Evolutionary conservation across 2,329 filamentous ascomycete genomes (phyloP).

Genomic region (Arthrobotrys megalospora): DNA sequence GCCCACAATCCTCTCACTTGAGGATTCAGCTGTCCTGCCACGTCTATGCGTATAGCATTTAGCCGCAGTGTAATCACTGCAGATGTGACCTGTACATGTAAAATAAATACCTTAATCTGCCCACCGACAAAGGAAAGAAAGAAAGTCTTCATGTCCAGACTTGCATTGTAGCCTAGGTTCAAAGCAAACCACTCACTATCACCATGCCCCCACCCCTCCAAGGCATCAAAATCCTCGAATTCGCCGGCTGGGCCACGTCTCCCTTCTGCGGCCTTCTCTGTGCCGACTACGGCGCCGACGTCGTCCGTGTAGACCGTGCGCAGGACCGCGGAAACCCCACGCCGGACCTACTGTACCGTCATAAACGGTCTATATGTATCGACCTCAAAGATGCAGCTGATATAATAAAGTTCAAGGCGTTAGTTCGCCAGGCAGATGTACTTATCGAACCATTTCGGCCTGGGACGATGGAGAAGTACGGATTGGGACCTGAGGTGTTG

Average conservation of each 20-base stretch:
- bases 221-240: constrained; percentile 71
- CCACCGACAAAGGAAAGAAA: too few relatives aligned
- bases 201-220: constrained; percentile 71
- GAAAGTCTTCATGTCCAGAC: too few relatives aligned
- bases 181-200: too few relatives aligned
- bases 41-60: too few relatives aligned
- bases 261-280: constrained; percentile 75
- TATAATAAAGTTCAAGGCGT: constrained; percentile 76
- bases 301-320: constrained; percentile 85
- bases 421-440: constrained; percentile 80
- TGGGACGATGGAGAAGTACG: constrained; percentile 87
- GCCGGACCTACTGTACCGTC: background rate
- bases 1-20: too few relatives aligned
- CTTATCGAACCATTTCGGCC: constrained; percentile 95
- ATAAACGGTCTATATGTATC: constrained; percentile 81
- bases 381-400: constrained; percentile 81
- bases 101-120: too few relatives aligned
- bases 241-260: constrained; percentile 75
- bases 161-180: too few relatives aligned
- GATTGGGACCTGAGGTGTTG: constrained; percentile 80
- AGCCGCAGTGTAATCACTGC: too few relatives aligned
- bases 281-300: constrained; percentile 88
- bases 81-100: too few relatives aligned
- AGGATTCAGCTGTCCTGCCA: too few relatives aligned
- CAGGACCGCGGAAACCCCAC: constrained; percentile 49